Evolutionary conservation across 192 early-diverging fungal genomes (phyloP).

Genomic region (Diversispora epigaea): DNA sequence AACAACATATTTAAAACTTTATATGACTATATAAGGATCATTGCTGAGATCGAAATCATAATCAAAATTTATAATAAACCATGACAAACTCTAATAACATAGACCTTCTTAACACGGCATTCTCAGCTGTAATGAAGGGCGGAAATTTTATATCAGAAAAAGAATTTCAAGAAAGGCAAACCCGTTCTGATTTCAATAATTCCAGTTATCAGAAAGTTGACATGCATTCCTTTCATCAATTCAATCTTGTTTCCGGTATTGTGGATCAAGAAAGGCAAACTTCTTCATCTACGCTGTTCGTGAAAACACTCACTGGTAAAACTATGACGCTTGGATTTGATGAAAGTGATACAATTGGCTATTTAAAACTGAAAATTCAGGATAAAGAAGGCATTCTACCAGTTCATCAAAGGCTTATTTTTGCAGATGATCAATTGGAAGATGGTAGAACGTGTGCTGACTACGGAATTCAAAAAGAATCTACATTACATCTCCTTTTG

Average conservation of each 20-base stretch:
- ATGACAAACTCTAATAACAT: neutral
- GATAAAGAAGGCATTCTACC: slow-evolving; percentile 76
- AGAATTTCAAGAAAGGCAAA: slow-evolving; percentile 8
- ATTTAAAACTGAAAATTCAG: slow-evolving; percentile 75
- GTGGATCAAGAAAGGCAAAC: too few relatives aligned
- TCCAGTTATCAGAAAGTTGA: neutral
- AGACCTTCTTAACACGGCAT: slow-evolving; percentile 19
- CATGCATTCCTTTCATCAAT: neutral
- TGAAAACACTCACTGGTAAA: slow-evolving; percentile 80
- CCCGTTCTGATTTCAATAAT: too few relatives aligned
- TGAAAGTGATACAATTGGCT: slow-evolving; percentile 63
- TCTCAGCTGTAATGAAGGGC: neutral
- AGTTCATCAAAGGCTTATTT: slow-evolving; percentile 68
- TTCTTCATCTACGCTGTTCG: too few relatives aligned
- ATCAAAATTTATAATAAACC: too few relatives aligned
- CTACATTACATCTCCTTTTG: slow-evolving; percentile 61
- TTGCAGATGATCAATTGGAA: slow-evolving; percentile 68
- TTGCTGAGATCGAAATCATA: too few relatives aligned
- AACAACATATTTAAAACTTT: too few relatives aligned
- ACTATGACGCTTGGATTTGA: slow-evolving; percentile 84
- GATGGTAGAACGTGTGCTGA: slow-evolving; percentile 60
- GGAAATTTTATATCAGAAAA: neutral
- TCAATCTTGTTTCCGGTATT: neutral
- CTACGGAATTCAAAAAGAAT: slow-evolving; percentile 70
- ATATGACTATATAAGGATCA: too few relatives aligned